Base-by-base conservation (phyloP, 257 asterid species). In the Fraxinus cuspidata region DNA sequence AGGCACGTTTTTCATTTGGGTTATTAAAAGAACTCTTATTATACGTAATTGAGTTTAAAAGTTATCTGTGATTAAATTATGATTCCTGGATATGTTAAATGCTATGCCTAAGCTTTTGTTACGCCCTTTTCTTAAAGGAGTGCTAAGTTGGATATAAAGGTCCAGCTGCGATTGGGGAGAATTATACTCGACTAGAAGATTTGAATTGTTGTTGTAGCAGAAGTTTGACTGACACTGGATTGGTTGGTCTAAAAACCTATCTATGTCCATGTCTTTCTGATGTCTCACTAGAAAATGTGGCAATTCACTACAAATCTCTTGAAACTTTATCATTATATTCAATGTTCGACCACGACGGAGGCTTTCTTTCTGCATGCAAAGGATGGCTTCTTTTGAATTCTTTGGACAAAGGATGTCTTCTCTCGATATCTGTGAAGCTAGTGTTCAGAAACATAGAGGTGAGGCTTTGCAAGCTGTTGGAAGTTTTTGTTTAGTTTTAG, bases 141-240 rank as follows among this genome's bases (percentile, higher is more conserved):
- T 91, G 97, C 87, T 88, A 89, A 77, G 80, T 92, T 65, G 97
- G 93, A 71, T 94, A 92, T 86, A 84, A 86, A 82, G 98, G 97
- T 78, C 81, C 92, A 76, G 86, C 92, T 83, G 93, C 96, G 72
- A 89, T 92, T 47, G 97, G 90, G 69, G 87, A 91, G 82, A 84
- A 84, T 78, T 89, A 92, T 82, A 88, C 79, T 73, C 83, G 77
- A 80, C 93, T 92, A 75, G 88, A 92, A 84, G 94, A 92, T 70
- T 85, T 94, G 90, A 94, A 89, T 86, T 85, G 92, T 83, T 86
- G 89, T 67, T 87, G 86, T 88, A 88, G 97, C 84, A 97, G 90
- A 88, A 93, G 92, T 64, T 64, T 91, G 86, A 87, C 93, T 32
- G 94, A 89, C 40, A 74, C 64, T 34, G 96, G 97, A 67, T 80